phyloP scores from a whole-genome alignment of 1,284 basidiomycete species.

The Coniferiporia weirii region DNA sequence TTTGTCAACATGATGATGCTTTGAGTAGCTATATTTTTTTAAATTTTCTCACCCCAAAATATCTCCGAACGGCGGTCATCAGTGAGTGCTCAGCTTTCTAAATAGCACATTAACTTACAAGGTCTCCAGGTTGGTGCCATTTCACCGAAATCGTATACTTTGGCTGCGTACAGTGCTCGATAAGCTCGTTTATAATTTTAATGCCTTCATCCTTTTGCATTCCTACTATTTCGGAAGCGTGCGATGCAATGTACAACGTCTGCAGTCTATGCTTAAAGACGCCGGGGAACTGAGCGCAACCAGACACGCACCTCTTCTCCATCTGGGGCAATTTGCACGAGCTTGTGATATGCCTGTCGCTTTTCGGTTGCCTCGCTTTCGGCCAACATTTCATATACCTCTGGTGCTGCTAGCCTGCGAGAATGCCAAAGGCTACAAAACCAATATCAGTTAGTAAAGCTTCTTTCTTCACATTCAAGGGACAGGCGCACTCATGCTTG shows the following conservation, averaged over 20 bases:
- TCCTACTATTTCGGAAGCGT: conserved; percentile 24
- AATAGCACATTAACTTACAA: conserved; percentile 19
- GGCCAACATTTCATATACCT: conserved; percentile 22
- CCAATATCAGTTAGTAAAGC: neutral
- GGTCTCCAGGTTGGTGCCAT: conserved; percentile 27
- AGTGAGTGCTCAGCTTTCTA: neutral
- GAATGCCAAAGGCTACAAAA: conserved; percentile 21
- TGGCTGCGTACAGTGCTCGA: conserved; percentile 25
- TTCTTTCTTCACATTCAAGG: neutral
- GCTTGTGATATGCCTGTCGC: conserved; percentile 24
- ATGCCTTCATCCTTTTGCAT: conserved; percentile 24
- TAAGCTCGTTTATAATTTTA: conserved; percentile 24
- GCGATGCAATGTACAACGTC: conserved; percentile 26
- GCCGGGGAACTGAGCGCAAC: neutral
- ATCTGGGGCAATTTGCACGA: conserved; percentile 25
- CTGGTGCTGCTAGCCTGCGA: conserved; percentile 24
- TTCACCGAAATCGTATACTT: conserved; percentile 24
- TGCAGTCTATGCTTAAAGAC: neutral
- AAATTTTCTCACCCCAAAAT: conserved; percentile 17
- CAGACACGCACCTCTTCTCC: conserved; percentile 19
- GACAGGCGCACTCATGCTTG: conserved; percentile 20
- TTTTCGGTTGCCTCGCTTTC: conserved; percentile 23
- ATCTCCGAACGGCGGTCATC: neutral
- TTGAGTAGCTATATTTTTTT: too few species aligned
- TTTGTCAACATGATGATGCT: neutral